Conservation (phyloP, 257 asterid genomes). For the Anisodus tanguticus region DNA sequence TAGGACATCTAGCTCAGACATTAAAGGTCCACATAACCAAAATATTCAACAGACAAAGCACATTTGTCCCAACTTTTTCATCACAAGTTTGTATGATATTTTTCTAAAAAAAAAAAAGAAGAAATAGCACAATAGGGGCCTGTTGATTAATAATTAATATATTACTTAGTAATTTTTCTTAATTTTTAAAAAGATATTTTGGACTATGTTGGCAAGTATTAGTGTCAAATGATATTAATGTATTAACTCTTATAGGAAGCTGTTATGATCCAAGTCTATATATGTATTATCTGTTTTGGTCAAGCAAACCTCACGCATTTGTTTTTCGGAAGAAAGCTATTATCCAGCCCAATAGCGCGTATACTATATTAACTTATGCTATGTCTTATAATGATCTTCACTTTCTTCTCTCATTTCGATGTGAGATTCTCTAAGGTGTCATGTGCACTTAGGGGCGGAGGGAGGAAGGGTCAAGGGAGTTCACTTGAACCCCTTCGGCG, state of each 20-base stretch:
- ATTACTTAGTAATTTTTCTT: too few relatives aligned
- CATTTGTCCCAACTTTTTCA: conserved; percentile 8
- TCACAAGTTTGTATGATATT: not conserved
- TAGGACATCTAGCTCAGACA: not conserved
- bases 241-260: not conserved
- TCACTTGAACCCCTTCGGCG: too few relatives aligned
- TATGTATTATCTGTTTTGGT: not conserved
- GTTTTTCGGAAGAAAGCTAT: not conserved
- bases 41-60: not conserved
- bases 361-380: not conserved
- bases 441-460: too few relatives aligned
- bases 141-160: not conserved
- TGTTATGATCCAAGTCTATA: too few relatives aligned
- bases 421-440: not conserved
- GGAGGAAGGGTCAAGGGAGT: too few relatives aligned
- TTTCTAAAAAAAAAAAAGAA: too few relatives aligned
- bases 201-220: not conserved
- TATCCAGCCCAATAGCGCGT: not conserved
- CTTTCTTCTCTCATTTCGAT: not conserved
- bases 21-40: conserved; percentile 21
- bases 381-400: not conserved
- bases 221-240: not conserved
- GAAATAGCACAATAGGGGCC: not conserved
- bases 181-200: too few relatives aligned
- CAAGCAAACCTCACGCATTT: fast-evolving